Evolutionary conservation across 169 alveolate genomes (phyloP), one percentile per base, ranked within the genome.

Genomic region (Ophryocystis elektroscirrha): DNA sequence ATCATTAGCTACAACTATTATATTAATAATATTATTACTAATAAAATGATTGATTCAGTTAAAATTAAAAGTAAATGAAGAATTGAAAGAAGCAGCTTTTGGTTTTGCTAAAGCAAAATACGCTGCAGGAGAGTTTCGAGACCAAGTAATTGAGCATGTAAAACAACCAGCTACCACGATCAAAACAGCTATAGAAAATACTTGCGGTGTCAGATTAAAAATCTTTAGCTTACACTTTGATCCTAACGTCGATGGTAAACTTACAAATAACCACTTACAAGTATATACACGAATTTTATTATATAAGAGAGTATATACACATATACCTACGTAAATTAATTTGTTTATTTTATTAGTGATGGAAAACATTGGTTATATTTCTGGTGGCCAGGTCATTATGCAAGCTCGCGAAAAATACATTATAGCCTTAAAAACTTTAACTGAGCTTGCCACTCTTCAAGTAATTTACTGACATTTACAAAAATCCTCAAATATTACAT

Each of bases 151-250:
- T 18, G 86, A 80, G 48, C 64, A 77, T 20, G 79, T 77, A 27
- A 74, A 74, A 48, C 74, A 74, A 39, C 85, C 90, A 16, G 73
- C 76, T 38, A 68, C 79, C 15, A 67, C 80, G 57, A 58, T 84
- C 42, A 73, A 69, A 16, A 71, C 78, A 27, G 66, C 77, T 20
- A 59, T 79, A 7, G 88, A 84, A 36, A 81, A 81, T 49, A 79
- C 81, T 24, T 90, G 90, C 16, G 93, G 93, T 18, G 93, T 84
- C 20, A 72, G 81, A 37, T 68, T 84, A 36, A 90, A 90, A 19
- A 72, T 64, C 46, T 84, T 76, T 56, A 74, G 62, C 48, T 57
- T 79, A 38, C 55, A 69, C 38, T 66, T 71, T 2, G 83, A 76
- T 30, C 78, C 76, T 32, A 65, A 72, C 48, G 79, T 64, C 37